Evolutionary conservation across 2,329 filamentous ascomycete genomes (phyloP).

Genomic region (Mycosphaerella arachidis): DNA sequence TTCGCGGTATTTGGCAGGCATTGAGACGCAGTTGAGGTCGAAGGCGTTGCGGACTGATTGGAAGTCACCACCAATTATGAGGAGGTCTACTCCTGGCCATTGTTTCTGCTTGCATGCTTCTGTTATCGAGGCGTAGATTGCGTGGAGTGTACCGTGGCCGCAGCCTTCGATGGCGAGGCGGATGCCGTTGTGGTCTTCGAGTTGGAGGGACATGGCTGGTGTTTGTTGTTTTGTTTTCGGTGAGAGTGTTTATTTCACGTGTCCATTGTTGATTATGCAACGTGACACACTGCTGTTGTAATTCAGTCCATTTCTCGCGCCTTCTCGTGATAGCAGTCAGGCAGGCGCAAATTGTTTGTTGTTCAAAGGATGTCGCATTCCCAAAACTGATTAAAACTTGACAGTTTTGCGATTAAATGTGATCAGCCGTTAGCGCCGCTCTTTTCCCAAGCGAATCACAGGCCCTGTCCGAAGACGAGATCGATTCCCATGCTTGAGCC

Average conservation of each 20-base stretch:
- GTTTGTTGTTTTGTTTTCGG: neutral
- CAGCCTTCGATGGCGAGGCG: conserved; percentile 84
- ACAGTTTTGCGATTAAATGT: neutral
- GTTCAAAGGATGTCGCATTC: neutral
- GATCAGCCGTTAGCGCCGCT: neutral
- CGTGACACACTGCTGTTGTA: neutral
- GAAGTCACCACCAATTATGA: conserved; percentile 96
- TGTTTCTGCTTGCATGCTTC: conserved; percentile 64
- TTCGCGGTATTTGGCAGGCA: conserved; percentile 78
- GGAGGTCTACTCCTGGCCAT: conserved; percentile 78
- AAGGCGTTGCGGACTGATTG: conserved; percentile 85
- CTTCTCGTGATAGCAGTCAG: neutral
- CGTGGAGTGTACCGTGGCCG: conserved; percentile 85
- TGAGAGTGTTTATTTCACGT: neutral
- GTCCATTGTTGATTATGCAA: neutral
- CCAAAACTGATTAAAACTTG: neutral
- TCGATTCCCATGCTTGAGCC: neutral
- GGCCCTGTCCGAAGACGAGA: neutral
- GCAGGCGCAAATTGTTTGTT: neutral
- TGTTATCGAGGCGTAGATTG: conserved; percentile 78
- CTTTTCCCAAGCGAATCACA: neutral
- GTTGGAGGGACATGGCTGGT: conserved; percentile 11
- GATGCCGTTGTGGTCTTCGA: conserved; percentile 37
- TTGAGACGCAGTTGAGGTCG: conserved; percentile 84
- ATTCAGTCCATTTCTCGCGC: neutral